Base-by-base conservation (phyloP, 257 asterid genomes). In the Verbascum thapsus region DNA sequence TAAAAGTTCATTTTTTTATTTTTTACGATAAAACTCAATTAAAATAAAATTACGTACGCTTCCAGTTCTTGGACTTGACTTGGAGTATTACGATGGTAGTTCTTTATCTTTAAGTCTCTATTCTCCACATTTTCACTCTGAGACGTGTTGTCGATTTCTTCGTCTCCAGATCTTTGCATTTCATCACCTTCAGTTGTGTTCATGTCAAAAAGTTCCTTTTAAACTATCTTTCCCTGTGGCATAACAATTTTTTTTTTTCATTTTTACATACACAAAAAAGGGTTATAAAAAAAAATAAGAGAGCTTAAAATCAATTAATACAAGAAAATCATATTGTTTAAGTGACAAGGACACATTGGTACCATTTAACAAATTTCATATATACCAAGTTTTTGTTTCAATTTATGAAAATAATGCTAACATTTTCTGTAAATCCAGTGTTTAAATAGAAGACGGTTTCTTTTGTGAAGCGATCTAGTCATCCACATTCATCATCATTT, bases 11-110 rank as follows among this genome's bases (percentile, higher is more conserved):
- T n/a, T n/a, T n/a, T n/a, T n/a, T n/a, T n/a, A n/a, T n/a, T n/a
- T n/a, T n/a, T n/a, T n/a, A n/a, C n/a, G n/a, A n/a, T n/a, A n/a
- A n/a, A n/a, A n/a, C n/a, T n/a, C n/a, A n/a, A n/a, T n/a, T n/a
- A n/a, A n/a, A n/a, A 10, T 7, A 55, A 26, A 9, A 10, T 73
- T n/a, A n/a, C n/a, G n/a, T 80, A 83, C 85, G 39, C 58, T 76
- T 83, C 83, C 85, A 83, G 49, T 43, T 76, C 78, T 1, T 69
- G 61, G 45, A 83, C 76, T 51, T 83, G 87, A 5, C 68, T 71
- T 8, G 65, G 64, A 0, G 80, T 80, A 58, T 80, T 87, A 35
- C 87, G 83, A 61, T 78, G 78, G 34, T 67, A 76, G 7, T 79
- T 73, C 67, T 61, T 78, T 64, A 63, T 65, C 68, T 72, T 80